Evolutionary conservation across 805 yeast genomes (phyloP), one percentile per base, ranked within the genome.

Genomic region (Metschnikowia henanensis): DNA sequence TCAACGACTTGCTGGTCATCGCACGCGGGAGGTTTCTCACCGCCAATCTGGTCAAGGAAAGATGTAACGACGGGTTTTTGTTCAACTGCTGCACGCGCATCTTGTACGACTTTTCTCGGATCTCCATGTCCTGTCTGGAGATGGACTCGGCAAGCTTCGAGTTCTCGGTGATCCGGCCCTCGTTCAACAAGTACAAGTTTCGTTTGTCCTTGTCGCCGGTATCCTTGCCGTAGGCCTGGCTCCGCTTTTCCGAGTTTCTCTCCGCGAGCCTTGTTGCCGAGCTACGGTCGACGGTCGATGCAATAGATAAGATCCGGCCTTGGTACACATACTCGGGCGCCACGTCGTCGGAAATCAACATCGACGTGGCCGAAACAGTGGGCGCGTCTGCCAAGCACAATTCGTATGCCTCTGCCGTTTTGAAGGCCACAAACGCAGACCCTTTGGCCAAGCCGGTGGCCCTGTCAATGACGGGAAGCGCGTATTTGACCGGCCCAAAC

Each of bases 41-140:
- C 8, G 99, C 99, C 62, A 94, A 77, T 72, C 99, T 82, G 1
- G 98, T 92, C 67, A 92, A 70, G n/a, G 97, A 88, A 47, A 94
- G 70, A 73, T 92, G 98, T 59, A 94, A 73, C 10, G 94, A 73
- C 16, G 98, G 96, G 65, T 92, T 94, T 56, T 87, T 87, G 62
- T 85, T 83, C 58, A 94, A 77, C 70, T 92, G 97, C 57, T 88
- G 88, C 34, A 87, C 90, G 67, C 99, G 80, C 59, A 88, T 71
- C 53, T 84, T 77, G 65, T 81, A 89, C 0, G 97, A 88, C 62
- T 90, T 83, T 49, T 91, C 96, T 65, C 99, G 80, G 37, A 92
- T 68, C 57, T 87, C 95, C 72, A 90, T 65, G 57, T 94, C 99
- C 18, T 88, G 68, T 35, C 76, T 73, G 3, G 89, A 66, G 40